Evolutionary conservation across 78 protist genomes (phyloP).

Genomic region (Paulinella micropora): DNA sequence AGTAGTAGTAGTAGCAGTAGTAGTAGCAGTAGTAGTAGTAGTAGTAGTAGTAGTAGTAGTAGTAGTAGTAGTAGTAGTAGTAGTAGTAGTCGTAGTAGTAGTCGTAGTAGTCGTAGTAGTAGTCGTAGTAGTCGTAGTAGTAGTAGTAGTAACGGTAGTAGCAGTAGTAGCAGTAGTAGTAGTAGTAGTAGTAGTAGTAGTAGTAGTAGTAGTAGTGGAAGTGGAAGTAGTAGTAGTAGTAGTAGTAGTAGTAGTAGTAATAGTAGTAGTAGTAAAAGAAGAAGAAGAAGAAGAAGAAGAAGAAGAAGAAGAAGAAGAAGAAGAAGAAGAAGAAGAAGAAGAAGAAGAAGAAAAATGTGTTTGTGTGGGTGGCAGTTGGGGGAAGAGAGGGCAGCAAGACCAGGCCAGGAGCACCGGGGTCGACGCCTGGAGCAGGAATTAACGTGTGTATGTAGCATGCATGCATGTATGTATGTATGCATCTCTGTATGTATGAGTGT

Average conservation of each 20-base stretch:
- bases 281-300: not conserved
- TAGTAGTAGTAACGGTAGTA: not conserved
- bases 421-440: no score
- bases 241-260: not conserved
- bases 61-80: not conserved
- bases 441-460: no score
- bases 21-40: not conserved
- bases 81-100: no score
- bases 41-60: not conserved
- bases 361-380: not conserved
- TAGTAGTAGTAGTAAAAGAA: not conserved
- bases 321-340: not conserved
- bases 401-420: no score
- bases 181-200: no score
- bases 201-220: not conserved
- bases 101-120: no score
- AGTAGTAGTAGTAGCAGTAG: not conserved
- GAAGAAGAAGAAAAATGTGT: not conserved
- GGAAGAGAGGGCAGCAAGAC: not conserved
- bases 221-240: not conserved
- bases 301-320: not conserved
- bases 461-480: no score
- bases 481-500: no score
- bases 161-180: no score
- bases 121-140: no score